Conservation (phyloP, 2,329 filamentous ascomycete species). For the Septoria petroselini region DNA sequence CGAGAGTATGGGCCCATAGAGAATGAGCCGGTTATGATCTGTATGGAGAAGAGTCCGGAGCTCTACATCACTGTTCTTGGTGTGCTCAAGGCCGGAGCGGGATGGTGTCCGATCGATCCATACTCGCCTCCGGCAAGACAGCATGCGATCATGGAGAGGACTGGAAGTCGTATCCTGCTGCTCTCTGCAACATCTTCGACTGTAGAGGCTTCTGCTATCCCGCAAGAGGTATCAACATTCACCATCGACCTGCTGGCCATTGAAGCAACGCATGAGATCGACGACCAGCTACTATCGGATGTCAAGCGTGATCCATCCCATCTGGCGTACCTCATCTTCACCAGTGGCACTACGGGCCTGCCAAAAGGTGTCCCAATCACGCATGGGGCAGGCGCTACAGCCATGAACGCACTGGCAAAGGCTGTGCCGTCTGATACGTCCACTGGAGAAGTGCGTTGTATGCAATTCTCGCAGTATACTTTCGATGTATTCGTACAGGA, state of each 20-base stretch:
- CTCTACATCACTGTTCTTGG: conserved; percentile 72
- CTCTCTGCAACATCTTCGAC: conserved; percentile 8
- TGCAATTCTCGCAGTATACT: conserved; percentile 42
- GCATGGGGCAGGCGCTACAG: conserved; percentile 39
- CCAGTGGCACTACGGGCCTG: conserved; percentile 39
- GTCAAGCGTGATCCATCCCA: conserved; percentile 29
- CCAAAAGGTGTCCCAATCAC: conserved; percentile 43
- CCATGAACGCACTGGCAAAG: conserved; percentile 36
- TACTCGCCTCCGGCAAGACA: conserved; percentile 20
- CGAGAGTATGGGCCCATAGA: conserved; percentile 42
- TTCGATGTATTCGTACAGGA: conserved; percentile 44
- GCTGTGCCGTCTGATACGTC: conserved; percentile 13
- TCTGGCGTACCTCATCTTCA: conserved; percentile 62
- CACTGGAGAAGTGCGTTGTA: conserved; percentile 13
- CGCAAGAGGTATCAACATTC: conserved; percentile 9
- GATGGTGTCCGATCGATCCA: conserved; percentile 66
- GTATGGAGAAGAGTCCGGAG: conserved; percentile 69
- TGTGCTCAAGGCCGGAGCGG: conserved; percentile 68
- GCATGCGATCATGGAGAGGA: conserved; percentile 20
- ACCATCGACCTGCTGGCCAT: conserved; percentile 3
- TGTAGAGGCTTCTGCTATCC: conserved; percentile 9
- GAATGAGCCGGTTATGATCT: conserved; percentile 60
- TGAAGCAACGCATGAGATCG: background rate
- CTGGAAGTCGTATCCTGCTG: conserved; percentile 13
- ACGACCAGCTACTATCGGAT: background rate